These are phyloP conservation scores for Phylloporus arenicola DNA, from an alignment of 768 basidiomycete genomes.

Conservation along the genomic window DNA sequence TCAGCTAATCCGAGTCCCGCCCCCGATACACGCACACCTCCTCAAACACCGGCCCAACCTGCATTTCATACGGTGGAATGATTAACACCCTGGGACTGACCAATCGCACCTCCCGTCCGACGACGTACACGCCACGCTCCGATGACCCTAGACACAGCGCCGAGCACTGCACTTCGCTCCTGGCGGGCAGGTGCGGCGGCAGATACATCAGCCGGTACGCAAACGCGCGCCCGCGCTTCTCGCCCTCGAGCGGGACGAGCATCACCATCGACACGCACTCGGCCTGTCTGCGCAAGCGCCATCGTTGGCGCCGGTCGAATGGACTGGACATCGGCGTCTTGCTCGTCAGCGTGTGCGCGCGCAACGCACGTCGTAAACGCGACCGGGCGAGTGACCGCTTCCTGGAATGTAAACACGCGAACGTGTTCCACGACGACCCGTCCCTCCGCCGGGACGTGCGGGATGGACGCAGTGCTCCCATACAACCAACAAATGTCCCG, in stretches of 20 bases:
- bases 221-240: conserved; percentile 2
- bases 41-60: conserved; percentile 26
- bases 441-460: conserved; percentile 17
- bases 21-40: not conserved
- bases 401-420: conserved; percentile 26
- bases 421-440: conserved; percentile 17
- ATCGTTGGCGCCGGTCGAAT: conserved; percentile 7
- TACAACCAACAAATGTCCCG: conserved; percentile 19
- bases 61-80: conserved; percentile 28
- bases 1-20: not conserved
- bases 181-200: conserved; percentile 3
- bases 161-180: conserved; percentile 7
- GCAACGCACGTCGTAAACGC: conserved; percentile 25
- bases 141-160: conserved; percentile 21
- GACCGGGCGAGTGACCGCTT: conserved; percentile 19
- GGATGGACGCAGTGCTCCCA: conserved; percentile 26
- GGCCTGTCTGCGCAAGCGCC: conserved; percentile 19
- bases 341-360: conserved; percentile 6
- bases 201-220: conserved; percentile 17
- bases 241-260: conserved; percentile 19
- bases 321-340: not conserved
- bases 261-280: conserved; percentile 20
- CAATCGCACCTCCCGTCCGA: conserved; percentile 20
- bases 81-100: conserved; percentile 21
- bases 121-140: conserved; percentile 26